These are phyloP conservation scores for Solanum hybrid DNA, from an alignment of 305 asterid genomes.

Conservation along the genomic window DNA sequence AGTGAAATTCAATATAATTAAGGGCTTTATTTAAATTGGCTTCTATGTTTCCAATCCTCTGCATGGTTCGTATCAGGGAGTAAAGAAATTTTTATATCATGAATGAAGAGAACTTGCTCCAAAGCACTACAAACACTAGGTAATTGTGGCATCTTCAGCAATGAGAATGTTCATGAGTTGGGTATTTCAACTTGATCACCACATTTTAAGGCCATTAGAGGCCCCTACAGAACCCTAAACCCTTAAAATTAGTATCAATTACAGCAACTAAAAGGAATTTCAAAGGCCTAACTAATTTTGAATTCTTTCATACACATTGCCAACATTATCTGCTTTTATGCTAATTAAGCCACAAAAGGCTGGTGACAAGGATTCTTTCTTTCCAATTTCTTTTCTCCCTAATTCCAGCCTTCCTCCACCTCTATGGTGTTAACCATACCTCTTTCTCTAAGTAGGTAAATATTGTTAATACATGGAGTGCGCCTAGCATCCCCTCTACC, in stretches of 20 bases:
- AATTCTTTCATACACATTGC: background rate
- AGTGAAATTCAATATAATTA: background rate
- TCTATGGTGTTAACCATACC: background rate
- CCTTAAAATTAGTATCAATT: background rate
- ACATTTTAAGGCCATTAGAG: background rate
- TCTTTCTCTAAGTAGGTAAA: background rate
- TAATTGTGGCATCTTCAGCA: background rate
- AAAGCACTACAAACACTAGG: background rate
- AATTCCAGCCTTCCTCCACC: background rate
- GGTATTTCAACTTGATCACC: background rate
- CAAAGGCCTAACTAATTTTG: background rate
- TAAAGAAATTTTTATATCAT: background rate
- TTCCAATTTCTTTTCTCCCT: background rate
- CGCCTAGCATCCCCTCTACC: background rate
- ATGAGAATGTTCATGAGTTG: background rate
- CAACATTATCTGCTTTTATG: background rate
- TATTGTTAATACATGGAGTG: background rate
- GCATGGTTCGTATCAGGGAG: background rate
- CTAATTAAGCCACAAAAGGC: background rate
- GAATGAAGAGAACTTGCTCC: background rate
- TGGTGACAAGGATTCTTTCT: background rate
- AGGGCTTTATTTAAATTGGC: background rate
- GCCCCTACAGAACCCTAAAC: background rate
- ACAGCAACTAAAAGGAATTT: background rate
- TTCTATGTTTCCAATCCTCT: background rate